Conservation (phyloP, 2,329 filamentous ascomycete genomes). For the Rhynchosporium secalis region DNA sequence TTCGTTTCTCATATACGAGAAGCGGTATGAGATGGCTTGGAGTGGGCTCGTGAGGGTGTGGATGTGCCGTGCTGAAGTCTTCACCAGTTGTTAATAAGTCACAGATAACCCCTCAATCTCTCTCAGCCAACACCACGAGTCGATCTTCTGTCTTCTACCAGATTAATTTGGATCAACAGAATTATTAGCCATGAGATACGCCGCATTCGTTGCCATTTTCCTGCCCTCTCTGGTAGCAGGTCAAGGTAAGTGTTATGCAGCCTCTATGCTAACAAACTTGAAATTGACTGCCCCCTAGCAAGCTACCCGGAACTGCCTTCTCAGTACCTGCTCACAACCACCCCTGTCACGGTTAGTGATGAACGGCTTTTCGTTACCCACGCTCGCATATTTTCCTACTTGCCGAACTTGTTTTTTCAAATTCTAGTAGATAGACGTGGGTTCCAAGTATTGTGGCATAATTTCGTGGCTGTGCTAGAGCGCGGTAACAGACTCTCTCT, state of each 20-base stretch:
- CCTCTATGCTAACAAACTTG: not conserved
- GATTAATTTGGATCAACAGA: slow-evolving; percentile 3
- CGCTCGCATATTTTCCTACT: no score
- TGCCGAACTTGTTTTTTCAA: not conserved
- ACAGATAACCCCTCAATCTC: slow-evolving; percentile 9
- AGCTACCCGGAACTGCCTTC: slow-evolving; percentile 7
- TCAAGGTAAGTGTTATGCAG: slow-evolving; percentile 1
- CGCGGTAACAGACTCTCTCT: not conserved
- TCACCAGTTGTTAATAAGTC: slow-evolving; percentile 1
- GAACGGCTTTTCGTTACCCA: not conserved
- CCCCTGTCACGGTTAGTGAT: slow-evolving; percentile 1
- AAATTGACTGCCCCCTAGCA: slow-evolving; percentile 6
- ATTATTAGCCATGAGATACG: slow-evolving; percentile 1
- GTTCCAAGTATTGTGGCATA: not conserved
- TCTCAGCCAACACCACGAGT: not conserved
- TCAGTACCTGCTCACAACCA: slow-evolving; percentile 6
- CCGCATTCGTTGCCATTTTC: not conserved
- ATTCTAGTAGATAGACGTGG: not conserved
- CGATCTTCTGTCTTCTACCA: not conserved
- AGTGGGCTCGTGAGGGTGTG: not conserved
- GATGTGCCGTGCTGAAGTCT: not conserved
- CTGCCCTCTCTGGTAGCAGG: slow-evolving; percentile 4
- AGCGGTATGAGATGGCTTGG: not conserved
- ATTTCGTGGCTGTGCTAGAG: not conserved
- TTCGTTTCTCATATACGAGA: slow-evolving; percentile 2